These are phyloP conservation scores for Leishmania martiniquensis DNA, from an alignment of 208 protist genomes.

Conservation along the genomic window DNA sequence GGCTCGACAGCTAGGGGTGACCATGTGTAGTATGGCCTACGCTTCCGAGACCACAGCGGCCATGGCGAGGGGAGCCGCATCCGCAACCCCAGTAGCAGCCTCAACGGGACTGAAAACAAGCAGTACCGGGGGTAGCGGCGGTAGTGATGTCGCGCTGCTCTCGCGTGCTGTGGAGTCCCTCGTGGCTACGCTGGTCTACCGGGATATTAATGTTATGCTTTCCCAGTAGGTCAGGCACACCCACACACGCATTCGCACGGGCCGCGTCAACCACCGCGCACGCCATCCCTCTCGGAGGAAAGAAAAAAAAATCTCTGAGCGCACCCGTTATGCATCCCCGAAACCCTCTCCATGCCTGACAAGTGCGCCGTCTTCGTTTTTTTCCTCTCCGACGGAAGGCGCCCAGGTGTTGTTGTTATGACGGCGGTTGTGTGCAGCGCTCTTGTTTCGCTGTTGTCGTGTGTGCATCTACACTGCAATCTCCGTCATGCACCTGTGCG, in stretches of 20 bases:
- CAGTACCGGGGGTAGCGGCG: background rate
- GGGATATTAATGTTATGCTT: constrained; percentile 8
- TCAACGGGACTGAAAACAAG: background rate
- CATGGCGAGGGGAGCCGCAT: background rate
- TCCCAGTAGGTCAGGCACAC: background rate
- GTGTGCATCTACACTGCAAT: background rate
- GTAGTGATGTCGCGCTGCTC: constrained; percentile 1
- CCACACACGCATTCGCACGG: background rate
- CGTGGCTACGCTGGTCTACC: constrained; percentile 30
- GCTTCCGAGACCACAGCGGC: background rate
- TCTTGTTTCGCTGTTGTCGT: background rate
- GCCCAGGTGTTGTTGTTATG: background rate
- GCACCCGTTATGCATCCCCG: too few species aligned
- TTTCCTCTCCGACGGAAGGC: background rate
- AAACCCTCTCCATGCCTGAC: too few species aligned
- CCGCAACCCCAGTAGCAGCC: background rate
- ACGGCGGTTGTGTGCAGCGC: background rate
- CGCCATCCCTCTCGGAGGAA: too few species aligned
- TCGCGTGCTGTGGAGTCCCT: constrained; percentile 27
- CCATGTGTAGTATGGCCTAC: constrained; percentile 4
- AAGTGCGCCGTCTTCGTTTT: background rate
- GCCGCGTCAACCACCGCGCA: too few species aligned
- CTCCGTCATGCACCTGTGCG: background rate
- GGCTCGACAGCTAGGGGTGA: constrained; percentile 17
- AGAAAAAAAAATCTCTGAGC: too few species aligned